Evolutionary conservation across 2,329 filamentous ascomycete genomes (phyloP), one percentile per base, ranked within the genome.

Genomic region (Pseudocercospora fuligena): DNA sequence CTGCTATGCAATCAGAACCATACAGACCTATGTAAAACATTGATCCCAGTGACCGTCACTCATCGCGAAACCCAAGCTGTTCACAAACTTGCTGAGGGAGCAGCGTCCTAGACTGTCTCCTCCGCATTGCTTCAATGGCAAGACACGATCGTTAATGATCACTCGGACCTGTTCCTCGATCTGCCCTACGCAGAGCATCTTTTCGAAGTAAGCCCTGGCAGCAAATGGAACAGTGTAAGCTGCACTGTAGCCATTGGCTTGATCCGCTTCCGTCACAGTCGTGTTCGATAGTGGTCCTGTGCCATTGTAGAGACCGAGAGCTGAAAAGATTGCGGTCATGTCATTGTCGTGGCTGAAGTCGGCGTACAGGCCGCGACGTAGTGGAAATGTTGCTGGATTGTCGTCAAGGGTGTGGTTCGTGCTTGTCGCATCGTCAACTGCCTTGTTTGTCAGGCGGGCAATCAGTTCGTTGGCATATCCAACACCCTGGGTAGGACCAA

Each of bases 301-400:
- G 51, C 79, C 80, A 71, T 93, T 91, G 80, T 93, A 97, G 27
- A 97, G 81, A 0, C 93, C 92, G 69, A 97, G 76, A 0, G 93
- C 92, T 5, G 88, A 88, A 75, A 91, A 91, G 6, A 96, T 88
- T 7, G 86, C 86, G 31, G 87, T 88, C 88, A 97, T 93, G 75
- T 91, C 89, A 78, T 96, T 97, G 79, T 97, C 94, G 79, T 97
- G 94, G 69, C 89, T 92, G 76, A 97, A 97, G 79, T 97, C 94
- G 0, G 92, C 93, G 75, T 96, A 97, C 1, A 97, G 80, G 11
- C 86, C 73, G 31, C 78, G 78, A 25, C 80, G 84, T 0, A 97
- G 81, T 0, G 94, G 93, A 74, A 97, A 97, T 0, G 91, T 94
- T 6, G 79, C 76, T 0, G 85, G 80, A 65, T 88, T 83, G 5